Evolutionary conservation across 139 green algal species (phyloP).

Genomic region (Chlamydomonas sp.): DNA sequence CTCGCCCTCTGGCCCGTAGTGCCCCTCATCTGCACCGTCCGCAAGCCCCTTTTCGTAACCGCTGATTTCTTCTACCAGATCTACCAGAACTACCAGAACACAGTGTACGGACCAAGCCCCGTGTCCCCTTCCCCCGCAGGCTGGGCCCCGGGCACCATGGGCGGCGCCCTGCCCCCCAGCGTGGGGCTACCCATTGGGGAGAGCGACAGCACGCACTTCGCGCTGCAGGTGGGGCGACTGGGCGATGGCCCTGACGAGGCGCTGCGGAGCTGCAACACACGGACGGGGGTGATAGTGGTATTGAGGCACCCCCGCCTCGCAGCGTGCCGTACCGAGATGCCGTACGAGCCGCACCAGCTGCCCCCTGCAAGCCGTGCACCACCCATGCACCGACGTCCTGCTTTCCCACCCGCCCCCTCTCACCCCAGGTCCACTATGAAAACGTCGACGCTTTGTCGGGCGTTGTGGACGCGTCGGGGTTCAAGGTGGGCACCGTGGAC

Average conservation of each 20-base stretch:
- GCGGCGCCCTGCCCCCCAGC: not conserved
- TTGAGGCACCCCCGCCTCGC: too few relatives aligned
- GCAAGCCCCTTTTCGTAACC: too few relatives aligned
- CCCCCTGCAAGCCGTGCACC: not conserved
- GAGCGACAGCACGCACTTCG: not conserved
- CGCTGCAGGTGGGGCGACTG: slow-evolving; percentile 1
- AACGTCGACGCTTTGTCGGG: not conserved
- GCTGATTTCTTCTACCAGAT: too few relatives aligned
- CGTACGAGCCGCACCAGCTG: not conserved
- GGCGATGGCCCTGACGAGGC: not conserved
- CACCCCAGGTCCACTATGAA: slow-evolving; percentile 29
- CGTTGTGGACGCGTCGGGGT: not conserved
- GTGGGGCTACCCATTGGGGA: slow-evolving; percentile 22
- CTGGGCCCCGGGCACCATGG: slow-evolving; percentile 12
- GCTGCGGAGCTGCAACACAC: not conserved
- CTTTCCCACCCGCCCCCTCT: not conserved
- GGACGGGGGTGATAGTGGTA: too few relatives aligned
- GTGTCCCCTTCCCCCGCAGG: not conserved
- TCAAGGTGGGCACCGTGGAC: not conserved
- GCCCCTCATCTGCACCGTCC: too few relatives aligned
- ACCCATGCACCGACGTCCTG: not conserved
- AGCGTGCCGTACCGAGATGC: not conserved
- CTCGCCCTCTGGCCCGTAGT: too few relatives aligned
- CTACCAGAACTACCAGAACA: too few relatives aligned
- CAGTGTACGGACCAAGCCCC: too few relatives aligned